Evolutionary conservation across 208 protist species (phyloP).

Genomic region (Trypanosoma vivax): DNA sequence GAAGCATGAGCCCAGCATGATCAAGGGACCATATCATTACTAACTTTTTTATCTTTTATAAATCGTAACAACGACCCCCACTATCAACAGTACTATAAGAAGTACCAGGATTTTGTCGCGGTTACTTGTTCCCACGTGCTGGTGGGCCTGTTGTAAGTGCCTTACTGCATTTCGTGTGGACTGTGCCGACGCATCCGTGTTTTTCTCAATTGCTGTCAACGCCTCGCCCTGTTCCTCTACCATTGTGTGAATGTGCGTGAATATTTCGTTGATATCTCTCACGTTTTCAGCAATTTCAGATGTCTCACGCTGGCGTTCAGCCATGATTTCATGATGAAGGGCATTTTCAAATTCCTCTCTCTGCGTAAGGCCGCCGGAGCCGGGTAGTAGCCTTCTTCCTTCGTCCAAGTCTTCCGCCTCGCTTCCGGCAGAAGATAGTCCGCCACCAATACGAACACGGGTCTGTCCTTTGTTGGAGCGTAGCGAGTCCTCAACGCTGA

Average conservation of each 20-base stretch:
- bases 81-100: slow-evolving; percentile 33
- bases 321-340: slow-evolving; percentile 79
- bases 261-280: slow-evolving; percentile 83
- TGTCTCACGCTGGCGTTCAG: slow-evolving; percentile 70
- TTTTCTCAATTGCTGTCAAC: slow-evolving; percentile 62
- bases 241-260: slow-evolving; percentile 80
- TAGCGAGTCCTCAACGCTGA: slow-evolving; percentile 54
- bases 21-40: too few species aligned
- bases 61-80: slow-evolving; percentile 30
- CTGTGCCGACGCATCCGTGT: slow-evolving; percentile 41
- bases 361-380: slow-evolving; percentile 23
- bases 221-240: slow-evolving; percentile 74
- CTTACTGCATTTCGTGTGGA: slow-evolving; percentile 61
- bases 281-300: slow-evolving; percentile 82
- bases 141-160: slow-evolving; percentile 54
- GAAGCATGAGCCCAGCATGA: too few species aligned
- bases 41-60: neutral
- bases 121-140: slow-evolving; percentile 46
- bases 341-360: slow-evolving; percentile 60
- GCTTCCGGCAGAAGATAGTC: slow-evolving; percentile 15
- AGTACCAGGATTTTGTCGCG: slow-evolving; percentile 56
- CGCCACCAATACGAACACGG: slow-evolving; percentile 15
- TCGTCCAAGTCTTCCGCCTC: slow-evolving; percentile 31
- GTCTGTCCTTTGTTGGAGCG: slow-evolving; percentile 16
- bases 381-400: slow-evolving; percentile 20